Percentiles rank a stretch among this genome's conserved stretches.
Evolutionary conservation across 2,329 filamentous ascomycete species (phyloP).

Genomic region (Chaetomium strumarium): DNA sequence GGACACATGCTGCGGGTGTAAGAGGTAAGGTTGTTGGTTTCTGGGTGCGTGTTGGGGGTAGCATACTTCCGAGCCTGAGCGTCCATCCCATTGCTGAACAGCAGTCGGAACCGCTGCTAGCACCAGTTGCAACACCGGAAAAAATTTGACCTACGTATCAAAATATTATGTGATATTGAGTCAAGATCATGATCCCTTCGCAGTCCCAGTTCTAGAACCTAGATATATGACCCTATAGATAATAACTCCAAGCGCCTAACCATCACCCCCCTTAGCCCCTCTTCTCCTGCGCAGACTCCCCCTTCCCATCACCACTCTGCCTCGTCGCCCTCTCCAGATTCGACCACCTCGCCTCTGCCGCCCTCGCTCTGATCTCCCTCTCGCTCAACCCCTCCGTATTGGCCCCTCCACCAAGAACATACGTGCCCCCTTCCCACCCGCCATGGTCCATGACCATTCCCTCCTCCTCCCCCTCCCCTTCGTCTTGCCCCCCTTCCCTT

Average conservation of each 20-base stretch:
- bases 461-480: conserved; percentile 16
- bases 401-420: conserved; percentile 21
- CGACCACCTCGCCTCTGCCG: conserved; percentile 22
- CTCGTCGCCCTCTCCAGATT: conserved; percentile 14
- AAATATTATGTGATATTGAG: too few relatives aligned
- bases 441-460: conserved; percentile 23
- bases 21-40: too few relatives aligned
- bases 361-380: conserved; percentile 22
- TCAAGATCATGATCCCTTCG: too few relatives aligned
- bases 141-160: too few relatives aligned
- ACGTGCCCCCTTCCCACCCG: conserved; percentile 23
- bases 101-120: too few relatives aligned
- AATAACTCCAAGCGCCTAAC: not conserved
- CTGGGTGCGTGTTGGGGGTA: too few relatives aligned
- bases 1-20: too few relatives aligned
- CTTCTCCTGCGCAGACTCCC: not conserved
- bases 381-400: conserved; percentile 15
- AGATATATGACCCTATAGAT: too few relatives aligned
- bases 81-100: too few relatives aligned
- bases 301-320: not conserved
- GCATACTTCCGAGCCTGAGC: too few relatives aligned
- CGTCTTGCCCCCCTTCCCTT: conserved; percentile 2
- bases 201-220: too few relatives aligned
- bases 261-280: not conserved
- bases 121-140: too few relatives aligned